A percentile compares a stretch with the other conserved stretches of the same genome.
Evolutionary conservation across 2,329 filamentous ascomycete genomes (phyloP).

Genomic region (Whalleya microplaca): DNA sequence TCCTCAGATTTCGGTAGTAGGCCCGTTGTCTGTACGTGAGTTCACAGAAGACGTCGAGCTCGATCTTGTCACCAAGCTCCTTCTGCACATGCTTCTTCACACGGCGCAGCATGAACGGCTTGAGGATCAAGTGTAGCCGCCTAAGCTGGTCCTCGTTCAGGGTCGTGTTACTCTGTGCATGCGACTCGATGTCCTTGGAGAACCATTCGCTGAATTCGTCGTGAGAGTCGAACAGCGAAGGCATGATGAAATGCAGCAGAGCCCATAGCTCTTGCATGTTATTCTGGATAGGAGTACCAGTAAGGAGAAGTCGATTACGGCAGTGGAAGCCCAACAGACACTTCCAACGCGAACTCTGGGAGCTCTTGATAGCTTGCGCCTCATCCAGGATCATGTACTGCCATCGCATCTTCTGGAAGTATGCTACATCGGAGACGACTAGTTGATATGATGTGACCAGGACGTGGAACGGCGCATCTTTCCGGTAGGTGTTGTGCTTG

Average conservation of each 20-base stretch:
- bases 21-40: slow-evolving; percentile 95
- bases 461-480: slow-evolving; percentile 93
- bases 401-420: slow-evolving; percentile 99
- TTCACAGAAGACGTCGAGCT: slow-evolving; percentile 94
- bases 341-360: slow-evolving; percentile 96
- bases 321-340: slow-evolving; percentile 91
- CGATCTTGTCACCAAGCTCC: slow-evolving; percentile 98
- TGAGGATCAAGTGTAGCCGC: slow-evolving; percentile 97
- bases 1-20: slow-evolving; percentile 88
- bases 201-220: slow-evolving; percentile 95
- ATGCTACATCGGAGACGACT: slow-evolving; percentile 92
- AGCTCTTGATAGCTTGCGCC: slow-evolving; percentile 98
- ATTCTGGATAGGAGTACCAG: slow-evolving; percentile 97
- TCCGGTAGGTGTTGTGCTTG: slow-evolving; percentile 93
- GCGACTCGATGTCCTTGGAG: slow-evolving; percentile 94
- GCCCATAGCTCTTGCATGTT: slow-evolving; percentile 99
- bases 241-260: slow-evolving; percentile 98
- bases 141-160: slow-evolving; percentile 97
- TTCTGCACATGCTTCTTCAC: slow-evolving; percentile 99
- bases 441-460: slow-evolving; percentile 96
- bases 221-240: slow-evolving; percentile 93
- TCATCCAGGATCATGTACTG: slow-evolving; percentile 99
- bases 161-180: slow-evolving; percentile 99
- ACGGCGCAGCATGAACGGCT: slow-evolving; percentile 98
- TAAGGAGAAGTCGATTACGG: slow-evolving; percentile 89